A percentile compares a stretch with the other conserved stretches of the same genome.
These are phyloP conservation scores for Mycena chlorophos DNA, from an alignment of 768 basidiomycete genomes.

Conservation along the genomic window DNA sequence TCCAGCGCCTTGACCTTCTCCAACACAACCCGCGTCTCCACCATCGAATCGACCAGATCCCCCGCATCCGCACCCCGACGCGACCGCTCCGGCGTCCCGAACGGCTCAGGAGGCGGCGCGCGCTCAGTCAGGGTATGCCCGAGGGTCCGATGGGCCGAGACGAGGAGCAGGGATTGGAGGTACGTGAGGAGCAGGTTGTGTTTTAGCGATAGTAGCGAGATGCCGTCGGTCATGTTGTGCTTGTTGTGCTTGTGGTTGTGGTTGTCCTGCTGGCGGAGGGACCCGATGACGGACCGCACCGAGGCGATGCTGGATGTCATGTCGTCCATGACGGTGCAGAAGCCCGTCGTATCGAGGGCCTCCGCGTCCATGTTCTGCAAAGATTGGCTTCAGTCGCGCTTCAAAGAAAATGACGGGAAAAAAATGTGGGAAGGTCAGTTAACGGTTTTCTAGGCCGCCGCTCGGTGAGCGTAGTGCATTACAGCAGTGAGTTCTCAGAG, in stretches of 20 bases:
- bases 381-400: neutral
- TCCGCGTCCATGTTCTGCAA: slow-evolving; percentile 21
- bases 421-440: slow-evolving; percentile 35
- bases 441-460: slow-evolving; percentile 60
- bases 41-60: slow-evolving; percentile 76
- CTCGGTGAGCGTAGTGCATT: slow-evolving; percentile 48
- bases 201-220: slow-evolving; percentile 88
- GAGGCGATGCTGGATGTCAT: slow-evolving; percentile 66
- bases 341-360: slow-evolving; percentile 21
- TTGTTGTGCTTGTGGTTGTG: slow-evolving; percentile 53
- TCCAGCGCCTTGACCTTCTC: slow-evolving; percentile 89
- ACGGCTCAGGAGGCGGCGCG: slow-evolving; percentile 49
- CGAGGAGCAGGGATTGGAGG: slow-evolving; percentile 76
- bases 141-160: slow-evolving; percentile 67
- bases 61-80: slow-evolving; percentile 61
- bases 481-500: slow-evolving; percentile 48
- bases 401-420: slow-evolving; percentile 1
- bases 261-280: slow-evolving; percentile 54
- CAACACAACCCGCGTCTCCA: slow-evolving; percentile 78
- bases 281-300: slow-evolving; percentile 54
- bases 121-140: slow-evolving; percentile 63
- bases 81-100: slow-evolving; percentile 52
- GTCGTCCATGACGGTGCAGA: slow-evolving; percentile 43
- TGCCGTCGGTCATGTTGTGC: slow-evolving; percentile 69
- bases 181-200: slow-evolving; percentile 83